These are phyloP conservation scores for Backusella westeae DNA, from an alignment of 192 early-diverging fungal genomes.

Conservation along the genomic window DNA sequence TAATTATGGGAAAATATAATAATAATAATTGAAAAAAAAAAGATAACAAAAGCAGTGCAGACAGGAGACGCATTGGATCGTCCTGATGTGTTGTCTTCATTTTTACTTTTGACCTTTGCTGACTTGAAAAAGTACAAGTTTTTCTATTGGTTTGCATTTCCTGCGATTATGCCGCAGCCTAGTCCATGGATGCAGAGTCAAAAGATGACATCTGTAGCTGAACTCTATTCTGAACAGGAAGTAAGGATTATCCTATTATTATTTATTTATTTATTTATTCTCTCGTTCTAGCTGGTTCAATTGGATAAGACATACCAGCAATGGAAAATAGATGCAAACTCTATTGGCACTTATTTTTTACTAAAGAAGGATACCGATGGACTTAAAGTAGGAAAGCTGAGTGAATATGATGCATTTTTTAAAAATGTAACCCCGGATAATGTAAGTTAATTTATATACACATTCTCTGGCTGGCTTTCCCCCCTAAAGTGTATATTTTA, in stretches of 20 bases:
- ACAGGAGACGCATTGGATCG: slow-evolving; percentile 59
- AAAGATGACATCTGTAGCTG: neutral
- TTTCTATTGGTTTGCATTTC: slow-evolving; percentile 95
- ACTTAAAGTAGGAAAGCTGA: neutral
- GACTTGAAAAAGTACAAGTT: slow-evolving; percentile 96
- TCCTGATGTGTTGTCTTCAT: slow-evolving; percentile 69
- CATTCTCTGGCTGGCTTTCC: neutral
- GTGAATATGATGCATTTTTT: slow-evolving; percentile 25
- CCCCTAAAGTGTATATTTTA: neutral
- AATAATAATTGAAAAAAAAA: neutral
- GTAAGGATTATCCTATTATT: neutral
- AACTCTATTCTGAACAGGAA: neutral
- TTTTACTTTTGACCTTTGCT: slow-evolving; percentile 87
- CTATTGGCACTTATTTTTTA: slow-evolving; percentile 9
- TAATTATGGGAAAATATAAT: slow-evolving; percentile 6
- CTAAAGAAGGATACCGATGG: neutral
- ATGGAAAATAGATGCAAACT: neutral
- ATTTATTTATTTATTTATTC: neutral
- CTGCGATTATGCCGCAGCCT: slow-evolving; percentile 70
- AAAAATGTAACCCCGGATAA: neutral
- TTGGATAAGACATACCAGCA: slow-evolving; percentile 4
- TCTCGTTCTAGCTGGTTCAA: neutral
- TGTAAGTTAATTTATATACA: neutral
- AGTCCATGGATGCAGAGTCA: slow-evolving; percentile 49
- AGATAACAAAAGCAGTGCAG: slow-evolving; percentile 73